Base-by-base conservation (phyloP, 176 grass and related monocot genomes). In the Aegilops bicornis region DNA sequence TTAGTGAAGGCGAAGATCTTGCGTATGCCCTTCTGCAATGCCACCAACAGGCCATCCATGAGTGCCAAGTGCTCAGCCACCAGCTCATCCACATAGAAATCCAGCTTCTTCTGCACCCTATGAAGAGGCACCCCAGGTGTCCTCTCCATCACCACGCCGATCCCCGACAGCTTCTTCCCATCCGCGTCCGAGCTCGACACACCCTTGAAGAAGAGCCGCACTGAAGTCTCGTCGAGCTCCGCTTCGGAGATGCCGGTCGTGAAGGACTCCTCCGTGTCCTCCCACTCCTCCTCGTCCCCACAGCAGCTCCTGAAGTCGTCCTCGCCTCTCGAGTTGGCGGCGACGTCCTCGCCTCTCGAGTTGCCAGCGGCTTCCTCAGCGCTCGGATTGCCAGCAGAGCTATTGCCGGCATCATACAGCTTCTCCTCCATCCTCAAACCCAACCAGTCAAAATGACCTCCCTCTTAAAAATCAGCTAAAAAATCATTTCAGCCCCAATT, bases 111-210 rank as follows among this genome's bases (percentile, higher is more conserved):
- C 91, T 99, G 94, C 33, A 99, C 90, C 84, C 76, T 76, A 42
- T 93, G 87, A 45, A 86, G 47, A 35, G 94, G 85, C 79, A 90
- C 80, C 20, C 87, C 97, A 0, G 86, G 73, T 1, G 47, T 74
- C 76, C 85, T 93, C 78, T 99, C 97, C 94, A 99, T 95, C n/a
- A 99, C 97, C 24, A 94, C 97, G 11, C 97, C 97, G 7, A 99
- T 97, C 84, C 97, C 97, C 10, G 97, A 89, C 71, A 90, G 23
- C 27, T 86, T 96, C 74, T 78, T 84, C 52, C 78, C 92, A 15
- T 89, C 84, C 0, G 73, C 63, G 74, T 97, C 92, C 0, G 83
- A 24, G 82, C 68, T 47, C 2, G 97, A 99, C 25, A 97, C 94
- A 1, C 97, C 97, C 85, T 99, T 99, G 83, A 99, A 99, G 85